Conservation (phyloP, 1,284 basidiomycete genomes). For the Ceratorhiza oryzae-sativae region DNA sequence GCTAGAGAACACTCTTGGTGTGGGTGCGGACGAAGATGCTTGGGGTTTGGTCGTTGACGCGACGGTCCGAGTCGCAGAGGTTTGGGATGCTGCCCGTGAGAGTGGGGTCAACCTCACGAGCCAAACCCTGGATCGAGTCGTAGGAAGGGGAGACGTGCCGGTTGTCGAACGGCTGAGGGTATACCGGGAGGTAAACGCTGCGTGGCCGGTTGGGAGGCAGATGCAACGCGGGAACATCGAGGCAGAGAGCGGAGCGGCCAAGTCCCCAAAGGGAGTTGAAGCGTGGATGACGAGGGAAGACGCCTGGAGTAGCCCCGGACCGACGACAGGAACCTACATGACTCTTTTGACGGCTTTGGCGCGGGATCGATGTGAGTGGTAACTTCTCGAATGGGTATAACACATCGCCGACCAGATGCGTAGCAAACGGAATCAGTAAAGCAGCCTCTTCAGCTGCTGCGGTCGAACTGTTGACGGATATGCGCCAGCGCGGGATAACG, state of each 20-base stretch:
- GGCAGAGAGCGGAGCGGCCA: neutral
- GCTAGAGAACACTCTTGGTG: constrained; percentile 9
- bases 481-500: constrained; percentile 36
- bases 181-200: neutral
- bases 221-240: neutral
- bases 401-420: no score
- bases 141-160: constrained; percentile 2
- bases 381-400: no score
- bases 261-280: neutral
- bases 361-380: constrained; percentile 10
- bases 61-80: neutral
- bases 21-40: constrained; percentile 11
- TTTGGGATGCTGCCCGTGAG: constrained; percentile 22
- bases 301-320: constrained; percentile 26
- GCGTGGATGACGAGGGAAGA: constrained; percentile 34
- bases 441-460: constrained; percentile 23
- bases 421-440: constrained; percentile 12
- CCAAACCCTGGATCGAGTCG: constrained; percentile 15
- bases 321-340: constrained; percentile 24
- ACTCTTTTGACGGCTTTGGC: constrained; percentile 20
- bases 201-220: constrained; percentile 22
- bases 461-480: constrained; percentile 33
- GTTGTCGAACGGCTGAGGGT: constrained; percentile 23
- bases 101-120: constrained; percentile 27
- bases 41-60: constrained; percentile 32